Conservation (phyloP, 2,329 filamentous ascomycete genomes). For the Penicillium sp. region DNA sequence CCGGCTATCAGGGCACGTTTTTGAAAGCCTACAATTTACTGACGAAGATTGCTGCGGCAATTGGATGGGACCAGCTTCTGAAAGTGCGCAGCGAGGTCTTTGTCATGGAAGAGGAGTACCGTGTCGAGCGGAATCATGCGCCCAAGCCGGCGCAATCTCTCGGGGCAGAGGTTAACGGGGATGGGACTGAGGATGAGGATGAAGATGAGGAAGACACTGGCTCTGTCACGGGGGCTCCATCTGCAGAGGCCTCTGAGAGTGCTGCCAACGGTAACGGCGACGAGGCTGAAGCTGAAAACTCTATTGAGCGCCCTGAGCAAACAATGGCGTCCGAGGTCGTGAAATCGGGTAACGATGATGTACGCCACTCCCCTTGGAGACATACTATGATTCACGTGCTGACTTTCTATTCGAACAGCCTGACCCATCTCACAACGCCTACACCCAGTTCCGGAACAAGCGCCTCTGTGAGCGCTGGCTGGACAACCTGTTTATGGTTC, state of each 20-base stretch:
- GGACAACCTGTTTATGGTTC: conserved; percentile 97
- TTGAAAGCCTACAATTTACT: conserved; percentile 89
- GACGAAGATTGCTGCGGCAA: conserved; percentile 92
- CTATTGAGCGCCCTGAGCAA: conserved; percentile 73
- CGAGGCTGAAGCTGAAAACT: conserved; percentile 29
- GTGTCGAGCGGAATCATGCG: conserved; percentile 62
- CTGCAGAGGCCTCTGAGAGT: conserved; percentile 23
- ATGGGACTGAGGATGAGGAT: conserved; percentile 25
- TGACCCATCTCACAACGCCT: conserved; percentile 63
- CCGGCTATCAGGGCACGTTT: conserved; percentile 90
- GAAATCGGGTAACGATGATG: conserved; percentile 69
- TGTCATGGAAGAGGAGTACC: conserved; percentile 99
- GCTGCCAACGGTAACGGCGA: conserved; percentile 32
- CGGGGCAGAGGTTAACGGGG: conserved; percentile 33
- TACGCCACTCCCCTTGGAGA: conserved; percentile 36
- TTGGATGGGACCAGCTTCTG: conserved; percentile 94
- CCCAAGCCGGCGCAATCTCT: conserved; percentile 73
- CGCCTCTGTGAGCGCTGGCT: conserved; percentile 95
- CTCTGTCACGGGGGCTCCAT: conserved; percentile 19
- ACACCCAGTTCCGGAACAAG: conserved; percentile 94
- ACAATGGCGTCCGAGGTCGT: conserved; percentile 72
- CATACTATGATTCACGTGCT: neutral
- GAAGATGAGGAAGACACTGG: conserved; percentile 28
- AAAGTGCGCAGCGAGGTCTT: conserved; percentile 96
- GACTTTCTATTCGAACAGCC: conserved; percentile 42